Percentiles rank a stretch among this genome's conserved stretches.
Evolutionary conservation across 352 stramenopile species (phyloP).

Genomic region (Phytophthora aleatoria): DNA sequence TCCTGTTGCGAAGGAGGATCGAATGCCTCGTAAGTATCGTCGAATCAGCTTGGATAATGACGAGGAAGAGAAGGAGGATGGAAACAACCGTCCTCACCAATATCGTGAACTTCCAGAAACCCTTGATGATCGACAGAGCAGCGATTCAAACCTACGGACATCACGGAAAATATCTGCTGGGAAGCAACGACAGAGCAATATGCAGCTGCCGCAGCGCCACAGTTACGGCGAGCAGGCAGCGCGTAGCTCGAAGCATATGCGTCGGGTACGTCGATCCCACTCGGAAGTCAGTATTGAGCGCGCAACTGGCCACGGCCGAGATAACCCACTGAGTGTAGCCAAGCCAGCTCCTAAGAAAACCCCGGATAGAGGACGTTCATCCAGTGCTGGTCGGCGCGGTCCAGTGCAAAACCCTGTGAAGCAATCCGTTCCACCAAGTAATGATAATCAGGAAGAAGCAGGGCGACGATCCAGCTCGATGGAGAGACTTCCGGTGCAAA

Average conservation of each 20-base stretch:
- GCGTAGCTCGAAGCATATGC: slow-evolving; percentile 44
- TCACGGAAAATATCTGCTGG: slow-evolving; percentile 39
- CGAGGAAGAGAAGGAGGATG: slow-evolving; percentile 70
- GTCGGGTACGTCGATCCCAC: slow-evolving; percentile 46
- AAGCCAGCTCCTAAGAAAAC: slow-evolving; percentile 23
- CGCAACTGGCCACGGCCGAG: slow-evolving; percentile 21
- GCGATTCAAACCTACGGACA: slow-evolving; percentile 43
- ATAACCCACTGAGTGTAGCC: slow-evolving; percentile 14
- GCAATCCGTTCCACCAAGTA: slow-evolving; percentile 26
- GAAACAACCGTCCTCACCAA: slow-evolving; percentile 33
- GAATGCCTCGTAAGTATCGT: slow-evolving; percentile 57
- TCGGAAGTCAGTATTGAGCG: slow-evolving; percentile 53
- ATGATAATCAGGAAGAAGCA: slow-evolving; percentile 45
- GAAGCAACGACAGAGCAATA: slow-evolving; percentile 40
- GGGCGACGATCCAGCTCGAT: slow-evolving; percentile 50
- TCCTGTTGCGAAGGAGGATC: slow-evolving; percentile 33
- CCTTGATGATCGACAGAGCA: slow-evolving; percentile 39
- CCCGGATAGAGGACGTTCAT: slow-evolving; percentile 20
- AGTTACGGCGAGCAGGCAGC: slow-evolving; percentile 38
- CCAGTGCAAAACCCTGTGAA: slow-evolving; percentile 28
- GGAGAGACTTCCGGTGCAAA: slow-evolving; percentile 56
- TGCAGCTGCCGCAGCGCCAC: slow-evolving; percentile 38
- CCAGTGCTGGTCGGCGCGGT: slow-evolving; percentile 23
- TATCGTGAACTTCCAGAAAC: slow-evolving; percentile 42
- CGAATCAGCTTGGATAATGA: slow-evolving; percentile 71